Evolutionary conservation across 805 yeast genomes (phyloP), one percentile per base, ranked within the genome.

Genomic region (Candida xiaguanensis): DNA sequence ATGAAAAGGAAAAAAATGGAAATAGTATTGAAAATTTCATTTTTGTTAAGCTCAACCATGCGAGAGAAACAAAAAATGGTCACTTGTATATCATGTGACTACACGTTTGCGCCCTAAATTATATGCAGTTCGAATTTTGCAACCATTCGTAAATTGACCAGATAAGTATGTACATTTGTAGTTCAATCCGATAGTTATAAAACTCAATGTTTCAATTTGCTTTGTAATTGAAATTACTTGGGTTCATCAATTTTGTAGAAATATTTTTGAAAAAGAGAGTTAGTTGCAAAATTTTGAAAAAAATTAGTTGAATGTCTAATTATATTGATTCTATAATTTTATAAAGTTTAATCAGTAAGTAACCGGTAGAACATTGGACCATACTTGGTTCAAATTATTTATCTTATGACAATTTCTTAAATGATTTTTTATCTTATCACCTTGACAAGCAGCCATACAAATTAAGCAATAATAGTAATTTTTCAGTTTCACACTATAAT

Each of bases 11-110:
- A n/a, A 23, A 5, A 5, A 20, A 25, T 5, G 6, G 14, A 25
- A 28, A 15, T 28, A 8, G 12, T 5, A 5, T 5, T 28, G 31
- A 28, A 28, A 32, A 14, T 12, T 32, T 14, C 24, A 32, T 14
- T 32, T 24, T 32, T 32, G 36, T 32, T 32, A 14, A 15, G n/a
- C 5, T 29, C 13, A 17, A 31, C 8, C 22, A 28, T 13, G 31
- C 5, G 9, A 13, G 24, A 18, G 5, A 12, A 13, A 31, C 8
- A 31, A 31, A 31, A 17, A 31, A 31, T n/a, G n/a, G n/a, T n/a
- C n/a, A n/a, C n/a, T n/a, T n/a, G n/a, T n/a, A 18, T 12, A 5
- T 31, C 34, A 31, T n/a, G 34, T 31, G 34, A 31, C 12, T 17
- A 16, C 8, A 13, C 3, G 23, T 17, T 31, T 31, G 9, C 8